Conservation (phyloP, 768 basidiomycete genomes). For the Rhizopogon roseolus region DNA sequence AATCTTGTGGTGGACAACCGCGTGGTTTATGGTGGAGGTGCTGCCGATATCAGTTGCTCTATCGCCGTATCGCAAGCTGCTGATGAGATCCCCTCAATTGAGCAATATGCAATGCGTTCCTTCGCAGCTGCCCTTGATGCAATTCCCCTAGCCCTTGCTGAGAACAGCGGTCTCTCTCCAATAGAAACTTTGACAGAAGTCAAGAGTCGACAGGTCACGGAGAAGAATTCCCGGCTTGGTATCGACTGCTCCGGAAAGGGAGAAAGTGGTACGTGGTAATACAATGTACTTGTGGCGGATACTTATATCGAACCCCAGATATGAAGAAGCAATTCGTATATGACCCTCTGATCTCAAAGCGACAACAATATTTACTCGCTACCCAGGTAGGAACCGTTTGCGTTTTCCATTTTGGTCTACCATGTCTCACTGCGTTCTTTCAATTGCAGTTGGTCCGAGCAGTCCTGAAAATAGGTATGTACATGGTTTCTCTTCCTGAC, state of each 20-base stretch:
- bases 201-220: constrained; percentile 86
- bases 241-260: constrained; percentile 89
- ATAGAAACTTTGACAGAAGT: constrained; percentile 97
- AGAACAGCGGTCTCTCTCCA: constrained; percentile 94
- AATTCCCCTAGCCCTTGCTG: constrained; percentile 93
- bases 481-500: not conserved
- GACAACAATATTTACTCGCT: constrained; percentile 96
- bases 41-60: constrained; percentile 94
- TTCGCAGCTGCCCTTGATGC: constrained; percentile 93
- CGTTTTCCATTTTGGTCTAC: not conserved
- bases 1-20: constrained; percentile 94
- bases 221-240: constrained; percentile 80
- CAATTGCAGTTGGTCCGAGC: constrained; percentile 67
- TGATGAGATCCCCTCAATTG: constrained; percentile 94
- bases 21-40: constrained; percentile 97
- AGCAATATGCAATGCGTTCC: constrained; percentile 99
- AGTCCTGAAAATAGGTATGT: constrained; percentile 81
- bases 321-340: constrained; percentile 98
- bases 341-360: constrained; percentile 94
- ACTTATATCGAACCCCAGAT: constrained; percentile 43
- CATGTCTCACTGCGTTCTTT: constrained; percentile 2
- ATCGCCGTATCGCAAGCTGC: constrained; percentile 92
- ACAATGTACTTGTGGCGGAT: not conserved
- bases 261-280: constrained; percentile 65
- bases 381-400: constrained; percentile 63